Percentiles rank a stretch among this genome's conserved stretches.
phyloP scores from a whole-genome alignment of 768 basidiomycete species.

The Leccinum ochraceum region DNA sequence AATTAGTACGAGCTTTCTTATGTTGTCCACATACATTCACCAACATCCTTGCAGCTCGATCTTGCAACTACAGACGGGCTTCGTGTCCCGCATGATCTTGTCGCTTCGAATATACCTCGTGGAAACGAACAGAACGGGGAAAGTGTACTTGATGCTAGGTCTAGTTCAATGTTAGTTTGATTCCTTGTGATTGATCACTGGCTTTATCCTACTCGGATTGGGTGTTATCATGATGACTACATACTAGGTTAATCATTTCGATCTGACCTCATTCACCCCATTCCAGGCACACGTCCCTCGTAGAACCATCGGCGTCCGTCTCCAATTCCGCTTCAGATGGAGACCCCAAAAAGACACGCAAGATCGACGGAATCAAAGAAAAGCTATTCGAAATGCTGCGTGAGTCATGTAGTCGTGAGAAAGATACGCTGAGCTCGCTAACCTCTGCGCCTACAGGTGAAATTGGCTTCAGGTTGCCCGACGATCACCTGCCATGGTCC shows the following conservation, averaged over 20 bases:
- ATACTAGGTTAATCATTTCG: not conserved
- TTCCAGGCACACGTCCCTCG: not conserved
- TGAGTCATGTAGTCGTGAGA: not conserved
- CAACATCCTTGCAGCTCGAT: not conserved
- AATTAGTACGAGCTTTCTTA: not conserved
- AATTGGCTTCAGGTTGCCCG: not conserved
- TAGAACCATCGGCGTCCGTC: not conserved
- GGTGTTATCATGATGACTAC: not conserved
- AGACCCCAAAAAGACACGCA: not conserved
- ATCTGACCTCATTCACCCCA: not conserved
- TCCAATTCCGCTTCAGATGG: not conserved
- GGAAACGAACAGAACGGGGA: not conserved
- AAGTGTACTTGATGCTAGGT: not conserved
- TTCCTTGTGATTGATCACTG: not conserved
- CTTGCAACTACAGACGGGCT: not conserved
- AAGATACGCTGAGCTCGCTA: not conserved
- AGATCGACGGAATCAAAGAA: not conserved
- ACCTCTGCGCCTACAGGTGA: not conserved
- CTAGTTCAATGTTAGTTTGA: not conserved
- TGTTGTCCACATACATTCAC: too few relatives aligned
- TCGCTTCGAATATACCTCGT: not conserved
- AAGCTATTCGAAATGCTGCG: constrained; percentile 4
- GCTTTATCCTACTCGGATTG: not conserved
- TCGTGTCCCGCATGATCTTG: not conserved
- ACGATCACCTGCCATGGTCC: not conserved